Evolutionary conservation across 441 rosid species (phyloP), one percentile per base, ranked within the genome.

Genomic region (Euphorbia celastroides): DNA sequence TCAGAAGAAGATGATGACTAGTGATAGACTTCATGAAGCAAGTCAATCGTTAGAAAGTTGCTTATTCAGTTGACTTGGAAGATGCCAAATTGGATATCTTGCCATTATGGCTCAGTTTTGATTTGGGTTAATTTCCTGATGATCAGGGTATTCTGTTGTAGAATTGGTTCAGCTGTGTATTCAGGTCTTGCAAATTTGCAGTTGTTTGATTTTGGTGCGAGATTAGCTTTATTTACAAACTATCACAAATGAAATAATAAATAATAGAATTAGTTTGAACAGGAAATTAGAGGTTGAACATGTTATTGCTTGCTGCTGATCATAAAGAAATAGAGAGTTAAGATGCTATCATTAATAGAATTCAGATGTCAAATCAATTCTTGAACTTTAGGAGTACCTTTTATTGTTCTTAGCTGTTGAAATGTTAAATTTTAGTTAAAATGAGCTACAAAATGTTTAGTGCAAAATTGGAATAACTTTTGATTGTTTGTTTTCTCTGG

Each of bases 151-250:
- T 17, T 26, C 55, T 61, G 60, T 65, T 73, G 67, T 70, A 44
- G 77, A 65, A 66, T 56, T 28, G 27, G 62, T 65, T 56, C 34
- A 56, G 60, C 7, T 56, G 60, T 56, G 14, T 56, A 16, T 27
- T 57, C 10, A 14, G 32, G 60, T 17, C 30, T 57, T 57, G 20
- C 60, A 7, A 30, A 26, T 57, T 17, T 27, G 20, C 60, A 7
- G 17, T 57, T 57, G 11, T 27, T 57, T 57, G 60, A 57, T 27
- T 27, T 57, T 27, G 26, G 8, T 26, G 30, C 59, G 13, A 26
- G 31, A 14, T 26, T 19, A 27, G 14, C 20, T 30, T 26, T 30
- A 1, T 13, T 19, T 51, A 51, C 56, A 6, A 51, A 51, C 26
- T 19, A 51, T 51, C 26, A 44, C 50, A 9, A 44, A 44, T 44